Evolutionary conservation across 2,329 filamentous ascomycete species (phyloP).

Genomic region (Dactylellina cionopaga): DNA sequence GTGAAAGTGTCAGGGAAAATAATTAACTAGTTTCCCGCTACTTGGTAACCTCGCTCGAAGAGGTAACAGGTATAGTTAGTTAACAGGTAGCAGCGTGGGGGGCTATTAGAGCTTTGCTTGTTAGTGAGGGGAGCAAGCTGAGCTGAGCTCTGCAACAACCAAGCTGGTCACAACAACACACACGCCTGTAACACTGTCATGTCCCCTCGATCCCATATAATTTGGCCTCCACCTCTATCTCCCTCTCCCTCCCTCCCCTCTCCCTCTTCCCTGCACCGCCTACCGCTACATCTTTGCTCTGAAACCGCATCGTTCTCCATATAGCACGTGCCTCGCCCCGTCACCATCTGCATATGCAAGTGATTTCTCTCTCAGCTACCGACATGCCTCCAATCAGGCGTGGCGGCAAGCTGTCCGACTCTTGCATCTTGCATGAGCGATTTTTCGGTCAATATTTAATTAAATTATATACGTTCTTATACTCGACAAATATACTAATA

Average conservation of each 20-base stretch:
- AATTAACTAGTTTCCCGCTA: too few species aligned
- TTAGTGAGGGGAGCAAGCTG: too few species aligned
- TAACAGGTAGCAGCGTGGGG: too few species aligned
- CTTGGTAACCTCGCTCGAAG: constrained; percentile 28
- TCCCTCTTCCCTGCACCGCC: constrained; percentile 23
- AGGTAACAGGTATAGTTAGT: constrained; percentile 25
- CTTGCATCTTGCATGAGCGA: constrained; percentile 53
- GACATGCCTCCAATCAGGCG: constrained; percentile 51
- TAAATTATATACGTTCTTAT: constrained; percentile 46
- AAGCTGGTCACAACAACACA: too few species aligned
- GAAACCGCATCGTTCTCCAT: constrained; percentile 48
- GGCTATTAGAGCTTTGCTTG: constrained; percentile 14
- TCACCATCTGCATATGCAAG: constrained; percentile 53
- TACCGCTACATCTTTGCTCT: constrained; percentile 29
- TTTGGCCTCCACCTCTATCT: constrained; percentile 15
- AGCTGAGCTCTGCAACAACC: too few species aligned
- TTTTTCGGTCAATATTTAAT: constrained; percentile 48
- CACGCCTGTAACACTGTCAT: not conserved
- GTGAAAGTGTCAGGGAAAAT: too few species aligned
- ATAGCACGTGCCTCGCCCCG: constrained; percentile 52
- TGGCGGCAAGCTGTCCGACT: constrained; percentile 48
- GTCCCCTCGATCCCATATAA: constrained; percentile 17
- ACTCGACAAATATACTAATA: constrained; percentile 27
- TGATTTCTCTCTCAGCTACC: constrained; percentile 53
- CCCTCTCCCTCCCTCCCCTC: not conserved